Percentiles rank a stretch among this genome's conserved stretches.
Evolutionary conservation across 306 rosid genomes (phyloP).

Genomic region (Malus fusca): DNA sequence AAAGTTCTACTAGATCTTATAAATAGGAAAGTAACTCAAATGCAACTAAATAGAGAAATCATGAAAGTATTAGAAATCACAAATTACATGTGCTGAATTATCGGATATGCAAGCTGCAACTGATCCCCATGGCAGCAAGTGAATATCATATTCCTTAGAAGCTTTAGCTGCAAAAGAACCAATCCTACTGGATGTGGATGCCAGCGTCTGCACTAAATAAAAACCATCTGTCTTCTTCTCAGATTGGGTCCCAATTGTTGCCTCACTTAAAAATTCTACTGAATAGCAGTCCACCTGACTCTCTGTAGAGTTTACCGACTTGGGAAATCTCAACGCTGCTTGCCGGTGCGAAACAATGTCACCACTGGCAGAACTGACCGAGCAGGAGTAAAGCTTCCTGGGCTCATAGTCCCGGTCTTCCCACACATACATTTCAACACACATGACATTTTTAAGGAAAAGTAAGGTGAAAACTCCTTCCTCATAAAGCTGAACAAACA

Average conservation of each 20-base stretch:
- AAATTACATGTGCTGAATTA: slow-evolving; percentile 55
- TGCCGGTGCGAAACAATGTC: slow-evolving; percentile 74
- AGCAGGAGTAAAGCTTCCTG: slow-evolving; percentile 67
- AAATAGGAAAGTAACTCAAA: background rate
- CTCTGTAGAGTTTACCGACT: slow-evolving; percentile 33
- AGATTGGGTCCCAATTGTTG: slow-evolving; percentile 38
- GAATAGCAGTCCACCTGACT: slow-evolving; percentile 64
- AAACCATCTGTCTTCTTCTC: slow-evolving; percentile 63
- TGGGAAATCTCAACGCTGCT: slow-evolving; percentile 68
- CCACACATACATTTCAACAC: slow-evolving; percentile 83
- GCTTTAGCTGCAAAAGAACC: slow-evolving; percentile 81
- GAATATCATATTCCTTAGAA: slow-evolving; percentile 90
- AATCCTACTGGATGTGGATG: slow-evolving; percentile 76
- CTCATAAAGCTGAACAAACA: slow-evolving; percentile 77
- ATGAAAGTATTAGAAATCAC: slow-evolving; percentile 18
- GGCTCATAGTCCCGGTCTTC: slow-evolving; percentile 55
- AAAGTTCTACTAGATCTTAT: slow-evolving; percentile 22
- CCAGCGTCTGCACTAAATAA: slow-evolving; percentile 82
- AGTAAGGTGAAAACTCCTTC: slow-evolving; percentile 84
- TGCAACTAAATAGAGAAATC: slow-evolving; percentile 7
- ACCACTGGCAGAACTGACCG: slow-evolving; percentile 52
- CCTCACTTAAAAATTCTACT: slow-evolving; percentile 60
- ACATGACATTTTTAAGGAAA: slow-evolving; percentile 70
- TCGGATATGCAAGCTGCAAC: slow-evolving; percentile 83
- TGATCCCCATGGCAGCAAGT: slow-evolving; percentile 97